Conservation (phyloP, 2,329 filamentous ascomycete genomes). For the Verticillium albo-atrum region DNA sequence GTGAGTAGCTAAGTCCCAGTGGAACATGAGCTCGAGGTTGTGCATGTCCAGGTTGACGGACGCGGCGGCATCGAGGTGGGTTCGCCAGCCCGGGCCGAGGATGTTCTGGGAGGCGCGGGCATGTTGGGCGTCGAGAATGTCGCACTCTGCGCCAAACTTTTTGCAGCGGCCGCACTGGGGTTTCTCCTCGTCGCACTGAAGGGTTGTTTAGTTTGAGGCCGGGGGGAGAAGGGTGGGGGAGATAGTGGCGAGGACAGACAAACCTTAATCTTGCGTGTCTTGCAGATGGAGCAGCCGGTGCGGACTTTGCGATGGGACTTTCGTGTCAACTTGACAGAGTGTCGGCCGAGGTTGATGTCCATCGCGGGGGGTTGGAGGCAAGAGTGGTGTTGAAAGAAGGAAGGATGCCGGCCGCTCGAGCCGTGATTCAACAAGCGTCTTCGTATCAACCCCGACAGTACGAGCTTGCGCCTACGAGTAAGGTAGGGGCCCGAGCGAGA, state of each 20-base stretch:
- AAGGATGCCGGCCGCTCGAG: neutral
- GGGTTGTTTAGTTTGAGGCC: neutral
- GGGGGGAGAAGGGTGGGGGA: neutral
- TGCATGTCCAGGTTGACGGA: neutral
- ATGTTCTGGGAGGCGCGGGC: neutral
- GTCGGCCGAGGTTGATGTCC: neutral
- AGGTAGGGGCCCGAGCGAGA: too few species aligned
- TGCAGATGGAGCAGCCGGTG: neutral
- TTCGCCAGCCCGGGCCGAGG: neutral
- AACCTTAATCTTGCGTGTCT: neutral
- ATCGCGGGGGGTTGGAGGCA: neutral
- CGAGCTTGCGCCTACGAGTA: neutral
- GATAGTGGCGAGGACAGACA: neutral
- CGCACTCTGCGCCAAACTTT: neutral
- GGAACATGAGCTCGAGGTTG: neutral
- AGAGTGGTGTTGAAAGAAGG: neutral
- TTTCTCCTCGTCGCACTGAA: constrained; percentile 1
- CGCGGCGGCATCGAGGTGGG: neutral
- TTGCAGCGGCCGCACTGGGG: neutral
- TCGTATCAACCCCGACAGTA: neutral
- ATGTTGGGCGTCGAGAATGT: neutral
- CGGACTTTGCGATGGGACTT: neutral
- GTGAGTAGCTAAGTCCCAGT: neutral
- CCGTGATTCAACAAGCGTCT: neutral
- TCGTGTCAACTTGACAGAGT: neutral